Evolutionary conservation across 1,284 basidiomycete species (phyloP).

Genomic region (Schizophyllum amplum): DNA sequence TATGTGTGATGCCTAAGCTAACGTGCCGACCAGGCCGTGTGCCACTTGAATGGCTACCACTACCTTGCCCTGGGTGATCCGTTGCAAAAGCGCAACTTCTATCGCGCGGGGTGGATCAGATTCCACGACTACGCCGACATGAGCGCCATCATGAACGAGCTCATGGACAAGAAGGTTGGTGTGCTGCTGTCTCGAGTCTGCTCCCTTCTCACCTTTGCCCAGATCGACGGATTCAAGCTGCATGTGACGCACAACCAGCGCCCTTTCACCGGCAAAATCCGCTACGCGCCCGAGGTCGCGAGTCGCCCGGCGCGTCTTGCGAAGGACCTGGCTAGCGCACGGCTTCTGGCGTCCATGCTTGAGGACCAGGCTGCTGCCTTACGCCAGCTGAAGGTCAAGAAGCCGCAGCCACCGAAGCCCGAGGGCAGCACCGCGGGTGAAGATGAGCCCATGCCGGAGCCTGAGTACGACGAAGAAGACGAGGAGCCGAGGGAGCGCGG

Average conservation of each 20-base stretch:
- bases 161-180: constrained; percentile 78
- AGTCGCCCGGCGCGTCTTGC: constrained; percentile 70
- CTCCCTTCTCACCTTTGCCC: constrained; percentile 2
- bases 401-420: constrained; percentile 14
- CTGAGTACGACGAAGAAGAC: constrained; percentile 37
- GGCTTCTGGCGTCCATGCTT: constrained; percentile 58
- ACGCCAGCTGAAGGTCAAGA: constrained; percentile 34
- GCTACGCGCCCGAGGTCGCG: constrained; percentile 74
- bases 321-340: constrained; percentile 72
- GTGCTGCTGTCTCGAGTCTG: not conserved
- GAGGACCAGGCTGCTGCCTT: constrained; percentile 60
- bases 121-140: constrained; percentile 83
- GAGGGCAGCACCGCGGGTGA: constrained; percentile 21
- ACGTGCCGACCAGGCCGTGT: constrained; percentile 41
- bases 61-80: constrained; percentile 89
- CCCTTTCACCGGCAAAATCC: constrained; percentile 70
- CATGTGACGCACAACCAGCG: constrained; percentile 80
- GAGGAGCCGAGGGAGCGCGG: constrained; percentile 56
- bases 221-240: constrained; percentile 92
- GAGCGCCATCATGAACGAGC: constrained; percentile 55
- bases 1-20: constrained; percentile 7
- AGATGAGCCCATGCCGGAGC: constrained; percentile 33
- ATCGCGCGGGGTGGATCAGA: constrained; percentile 87
- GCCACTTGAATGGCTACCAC: constrained; percentile 58
- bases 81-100: constrained; percentile 81